Evolutionary conservation across 2,329 filamentous ascomycete species (phyloP), one percentile per base, ranked within the genome.

Genomic region (Verticillium klebahnii): DNA sequence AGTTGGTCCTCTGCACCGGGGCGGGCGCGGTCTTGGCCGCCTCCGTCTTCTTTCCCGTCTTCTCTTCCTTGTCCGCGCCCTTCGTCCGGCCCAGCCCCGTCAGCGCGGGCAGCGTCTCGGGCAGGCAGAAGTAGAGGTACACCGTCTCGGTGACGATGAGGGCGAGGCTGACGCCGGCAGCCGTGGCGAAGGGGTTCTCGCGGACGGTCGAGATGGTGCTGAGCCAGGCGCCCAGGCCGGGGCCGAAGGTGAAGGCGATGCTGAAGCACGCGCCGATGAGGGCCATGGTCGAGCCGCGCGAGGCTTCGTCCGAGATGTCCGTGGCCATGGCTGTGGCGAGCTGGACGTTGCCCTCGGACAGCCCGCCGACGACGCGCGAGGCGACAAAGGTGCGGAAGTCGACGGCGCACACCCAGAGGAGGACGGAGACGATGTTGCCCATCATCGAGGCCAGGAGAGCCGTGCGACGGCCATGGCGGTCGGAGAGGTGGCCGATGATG

Each of bases 281-380:
- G 8, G 95, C 95, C 92, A 99, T 97, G 52, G 95, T 97, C 23
- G 92, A 88, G 25, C 94, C 92, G 32, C 95, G 87, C 70, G 89
- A 90, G 62, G 85, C 84, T 68, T 94, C 90, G 69, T 96, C 93
- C 54, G 92, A 96, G 67, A 99, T 93, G 74, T 99, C 95, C 45
- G 94, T 95, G 19, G 95, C 95, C 74, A 99, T 98, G 52, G 95
- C 94, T 65, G 94, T 95, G 5, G 95, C 94, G 15, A 99, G 83
- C 79, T 99, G 95, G 2, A 99, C 91, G 69, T 99, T 99, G 65
- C 95, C 95, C 78, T 99, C 95, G 61, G 93, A 97, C 66, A 99
- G 77, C 0, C 95, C 95, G 29, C 95, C 95, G 1, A 99, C 91
- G 2, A 99, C 79, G 58, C 95, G 88, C 68, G 92, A 96, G n/a